Evolutionary conservation across 352 stramenopile species (phyloP), one percentile per base, ranked within the genome.

Genomic region (Globisporangium splendens): DNA sequence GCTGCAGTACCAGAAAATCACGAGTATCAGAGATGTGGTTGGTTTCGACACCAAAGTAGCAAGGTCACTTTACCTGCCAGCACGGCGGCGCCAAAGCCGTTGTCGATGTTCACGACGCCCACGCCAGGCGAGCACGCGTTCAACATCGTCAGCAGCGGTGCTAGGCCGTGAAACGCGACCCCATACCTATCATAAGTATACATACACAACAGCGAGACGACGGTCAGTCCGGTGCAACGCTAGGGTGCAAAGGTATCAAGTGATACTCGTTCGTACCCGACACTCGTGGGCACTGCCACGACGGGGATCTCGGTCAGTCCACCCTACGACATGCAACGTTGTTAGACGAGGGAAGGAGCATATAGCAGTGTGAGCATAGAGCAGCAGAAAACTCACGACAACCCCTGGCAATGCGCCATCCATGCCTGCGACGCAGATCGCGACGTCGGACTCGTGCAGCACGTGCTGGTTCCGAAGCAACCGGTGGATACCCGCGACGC

Each of bases 101-200:
- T 99, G 73, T 99, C 97, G 61, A 99, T 98, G 70, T 99, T 99
- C n/a, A 99, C 94, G 41, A 99, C 95, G n/a, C 90, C 92, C 2
- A 99, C 95, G n/a, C 97, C 97, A 14, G 97, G 97, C 44, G 93
- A 97, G 68, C 96, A 99, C 18, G 89, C 95, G 70, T 99, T 99
- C 35, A 99, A 77, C 96, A 99, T 99, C 11, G 96, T 98, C 17
- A 99, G 72, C 47, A 99, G 74, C 0, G 96, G 96, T 51, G 93
- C 96, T 11, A 99, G 70, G 0, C 96, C 97, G 2, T 88, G 83
- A 50, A 95, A 95, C 3, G 85, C 84, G 20, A 83, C 84, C 13
- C 86, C 86, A 50, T 95, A 95, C n/a, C 71, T 80, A 52, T n/a
- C 4, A 35, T 17, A 12, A 38, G 28, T 21, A 46, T 12, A 59